phyloP scores from a whole-genome alignment of 148 eudicot species.

The Drosera capensis region DNA sequence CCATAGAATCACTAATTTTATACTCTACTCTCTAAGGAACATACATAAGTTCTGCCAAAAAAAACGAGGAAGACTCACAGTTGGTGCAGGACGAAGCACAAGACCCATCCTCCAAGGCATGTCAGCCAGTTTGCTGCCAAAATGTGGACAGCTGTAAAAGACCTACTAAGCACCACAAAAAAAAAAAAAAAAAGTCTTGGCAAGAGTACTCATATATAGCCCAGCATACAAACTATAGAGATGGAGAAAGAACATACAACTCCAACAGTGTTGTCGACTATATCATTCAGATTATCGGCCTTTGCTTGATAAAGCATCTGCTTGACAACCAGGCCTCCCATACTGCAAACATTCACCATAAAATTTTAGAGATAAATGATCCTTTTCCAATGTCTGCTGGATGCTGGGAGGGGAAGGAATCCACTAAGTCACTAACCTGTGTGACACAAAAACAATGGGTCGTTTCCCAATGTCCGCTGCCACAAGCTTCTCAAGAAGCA shows the following conservation, averaged over 20 bases:
- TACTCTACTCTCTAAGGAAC: no score
- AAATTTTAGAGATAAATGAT: no score
- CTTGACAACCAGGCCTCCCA: slow-evolving; percentile 99
- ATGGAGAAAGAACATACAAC: slow-evolving; percentile 37
- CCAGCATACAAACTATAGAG: background rate
- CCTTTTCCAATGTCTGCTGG: no score
- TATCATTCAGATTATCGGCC: slow-evolving; percentile 41
- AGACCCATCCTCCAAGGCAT: slow-evolving; percentile 99
- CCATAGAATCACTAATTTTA: no score
- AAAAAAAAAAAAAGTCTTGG: slow-evolving; percentile 4
- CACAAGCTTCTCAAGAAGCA: slow-evolving; percentile 81
- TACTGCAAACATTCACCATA: slow-evolving; percentile 56
- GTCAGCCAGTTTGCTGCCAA: slow-evolving; percentile 96
- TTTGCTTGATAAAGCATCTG: slow-evolving; percentile 89
- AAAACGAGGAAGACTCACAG: slow-evolving; percentile 36
- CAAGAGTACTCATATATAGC: background rate
- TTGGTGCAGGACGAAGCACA: slow-evolving; percentile 98
- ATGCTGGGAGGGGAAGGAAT: no score
- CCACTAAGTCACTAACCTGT: slow-evolving; percentile 36
- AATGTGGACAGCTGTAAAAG: slow-evolving; percentile 96
- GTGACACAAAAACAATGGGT: slow-evolving; percentile 90
- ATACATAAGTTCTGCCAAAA: background rate
- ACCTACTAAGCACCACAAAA: slow-evolving; percentile 50
- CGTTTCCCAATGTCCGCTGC: slow-evolving; percentile 88
- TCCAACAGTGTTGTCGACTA: slow-evolving; percentile 72